Conservation (phyloP, 2,329 filamentous ascomycete species). For the Sclerotinia subarctica region DNA sequence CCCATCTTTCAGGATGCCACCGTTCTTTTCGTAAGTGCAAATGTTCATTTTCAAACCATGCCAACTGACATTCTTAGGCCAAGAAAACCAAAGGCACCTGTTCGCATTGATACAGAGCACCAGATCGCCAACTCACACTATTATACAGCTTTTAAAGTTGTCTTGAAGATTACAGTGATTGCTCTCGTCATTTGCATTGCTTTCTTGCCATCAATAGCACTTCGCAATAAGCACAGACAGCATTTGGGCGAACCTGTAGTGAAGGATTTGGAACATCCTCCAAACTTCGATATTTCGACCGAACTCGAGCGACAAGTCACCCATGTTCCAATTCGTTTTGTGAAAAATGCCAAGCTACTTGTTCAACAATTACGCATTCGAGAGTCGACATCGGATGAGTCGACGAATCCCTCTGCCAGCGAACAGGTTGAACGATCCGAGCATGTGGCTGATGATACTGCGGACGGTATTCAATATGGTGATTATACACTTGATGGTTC, state of each 20-base stretch:
- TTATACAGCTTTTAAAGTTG: slow-evolving; percentile 10
- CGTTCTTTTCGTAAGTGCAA: slow-evolving; percentile 9
- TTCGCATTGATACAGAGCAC: background rate
- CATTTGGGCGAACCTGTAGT: background rate
- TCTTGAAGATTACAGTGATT: slow-evolving; percentile 10
- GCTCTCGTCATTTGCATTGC: slow-evolving; percentile 16
- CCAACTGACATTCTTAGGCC: slow-evolving; percentile 10
- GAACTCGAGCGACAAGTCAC: slow-evolving; percentile 5
- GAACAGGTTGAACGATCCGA: background rate
- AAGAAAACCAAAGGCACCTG: slow-evolving; percentile 1
- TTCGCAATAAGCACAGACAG: background rate
- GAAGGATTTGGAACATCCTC: background rate
- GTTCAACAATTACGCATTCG: slow-evolving; percentile 3
- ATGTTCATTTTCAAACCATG: background rate
- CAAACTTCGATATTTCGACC: background rate
- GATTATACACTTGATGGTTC: background rate
- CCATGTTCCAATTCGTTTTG: slow-evolving; percentile 1
- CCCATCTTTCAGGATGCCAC: background rate
- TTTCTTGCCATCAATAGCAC: slow-evolving; percentile 6
- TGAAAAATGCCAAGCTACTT: background rate
- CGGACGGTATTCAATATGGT: background rate
- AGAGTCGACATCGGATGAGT: background rate
- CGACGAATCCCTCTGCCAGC: background rate
- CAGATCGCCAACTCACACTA: background rate
- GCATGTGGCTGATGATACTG: background rate